Conservation (phyloP, 2,329 filamentous ascomycete genomes). For the Colletotrichum higginsianum region DNA sequence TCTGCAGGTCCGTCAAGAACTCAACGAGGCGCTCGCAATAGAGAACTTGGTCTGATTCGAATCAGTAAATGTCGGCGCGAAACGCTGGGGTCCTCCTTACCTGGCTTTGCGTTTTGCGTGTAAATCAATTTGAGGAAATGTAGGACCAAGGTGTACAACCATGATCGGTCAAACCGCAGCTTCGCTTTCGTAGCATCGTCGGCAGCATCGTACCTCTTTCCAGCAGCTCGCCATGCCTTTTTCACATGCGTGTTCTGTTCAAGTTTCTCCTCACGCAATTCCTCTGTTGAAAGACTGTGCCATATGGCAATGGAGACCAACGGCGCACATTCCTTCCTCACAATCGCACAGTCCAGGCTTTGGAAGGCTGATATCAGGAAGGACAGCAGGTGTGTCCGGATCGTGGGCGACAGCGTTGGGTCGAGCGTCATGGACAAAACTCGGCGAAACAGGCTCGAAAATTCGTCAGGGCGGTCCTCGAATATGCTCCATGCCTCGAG, state of each 20-base stretch:
- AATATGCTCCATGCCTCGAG: conserved; percentile 93
- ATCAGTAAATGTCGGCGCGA: conserved; percentile 46
- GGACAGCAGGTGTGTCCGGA: conserved; percentile 86
- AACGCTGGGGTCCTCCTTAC: conserved; percentile 50
- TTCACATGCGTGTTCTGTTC: conserved; percentile 81
- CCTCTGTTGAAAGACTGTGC: conserved; percentile 90
- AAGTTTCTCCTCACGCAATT: conserved; percentile 79
- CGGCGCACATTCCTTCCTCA: conserved; percentile 96
- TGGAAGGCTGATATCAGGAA: conserved; percentile 96
- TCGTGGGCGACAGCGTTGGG: conserved; percentile 72
- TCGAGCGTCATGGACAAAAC: conserved; percentile 90
- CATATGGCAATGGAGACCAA: conserved; percentile 95
- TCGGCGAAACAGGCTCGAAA: conserved; percentile 90
- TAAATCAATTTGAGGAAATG: conserved; percentile 87
- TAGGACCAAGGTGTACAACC: conserved; percentile 89
- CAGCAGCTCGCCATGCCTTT: conserved; percentile 91
- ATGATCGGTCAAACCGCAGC: conserved; percentile 91
- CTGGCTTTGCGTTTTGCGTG: conserved; percentile 62
- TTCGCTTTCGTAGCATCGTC: conserved; percentile 85
- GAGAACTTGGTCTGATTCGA: conserved; percentile 71
- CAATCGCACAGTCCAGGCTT: conserved; percentile 88
- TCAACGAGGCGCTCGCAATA: conserved; percentile 97
- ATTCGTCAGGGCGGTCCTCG: conserved; percentile 81
- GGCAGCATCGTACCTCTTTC: conserved; percentile 88
- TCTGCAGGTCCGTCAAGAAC: conserved; percentile 90